Percentiles rank a stretch among this genome's conserved stretches.
Conservation (phyloP, 2,329 filamentous ascomycete genomes). For the Claviceps sp. region DNA sequence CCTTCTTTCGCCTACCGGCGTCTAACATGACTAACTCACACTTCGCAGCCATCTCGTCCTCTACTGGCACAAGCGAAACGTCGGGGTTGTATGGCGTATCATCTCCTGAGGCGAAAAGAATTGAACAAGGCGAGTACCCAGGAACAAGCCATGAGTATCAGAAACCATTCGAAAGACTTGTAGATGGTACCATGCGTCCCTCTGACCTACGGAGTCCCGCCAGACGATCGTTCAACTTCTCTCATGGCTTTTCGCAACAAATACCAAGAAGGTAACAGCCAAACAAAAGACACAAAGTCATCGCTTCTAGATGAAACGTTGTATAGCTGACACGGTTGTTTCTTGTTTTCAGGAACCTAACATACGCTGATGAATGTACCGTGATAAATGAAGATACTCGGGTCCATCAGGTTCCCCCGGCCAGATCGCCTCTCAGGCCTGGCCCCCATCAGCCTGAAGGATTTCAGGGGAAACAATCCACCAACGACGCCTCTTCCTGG, state of each 20-base stretch:
- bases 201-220: constrained; percentile 3
- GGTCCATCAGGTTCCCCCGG: neutral
- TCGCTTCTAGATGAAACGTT: no score
- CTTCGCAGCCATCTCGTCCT: neutral
- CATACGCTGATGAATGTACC: neutral
- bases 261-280: constrained; percentile 2
- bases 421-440: constrained; percentile 2
- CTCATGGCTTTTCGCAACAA: neutral
- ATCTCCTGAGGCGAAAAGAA: neutral
- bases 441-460: neutral
- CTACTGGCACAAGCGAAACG: neutral
- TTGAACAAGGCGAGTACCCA: neutral
- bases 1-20: neutral
- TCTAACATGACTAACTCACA: neutral
- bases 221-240: constrained; percentile 1
- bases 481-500: constrained; percentile 2
- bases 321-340: neutral
- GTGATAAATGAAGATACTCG: neutral
- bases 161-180: neutral
- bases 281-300: no score
- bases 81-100: constrained; percentile 1
- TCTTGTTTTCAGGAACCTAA: neutral
- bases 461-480: neutral
- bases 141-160: neutral
- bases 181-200: neutral